Conservation (phyloP, 306 rosid genomes). For the Cicer chorassanicum region DNA sequence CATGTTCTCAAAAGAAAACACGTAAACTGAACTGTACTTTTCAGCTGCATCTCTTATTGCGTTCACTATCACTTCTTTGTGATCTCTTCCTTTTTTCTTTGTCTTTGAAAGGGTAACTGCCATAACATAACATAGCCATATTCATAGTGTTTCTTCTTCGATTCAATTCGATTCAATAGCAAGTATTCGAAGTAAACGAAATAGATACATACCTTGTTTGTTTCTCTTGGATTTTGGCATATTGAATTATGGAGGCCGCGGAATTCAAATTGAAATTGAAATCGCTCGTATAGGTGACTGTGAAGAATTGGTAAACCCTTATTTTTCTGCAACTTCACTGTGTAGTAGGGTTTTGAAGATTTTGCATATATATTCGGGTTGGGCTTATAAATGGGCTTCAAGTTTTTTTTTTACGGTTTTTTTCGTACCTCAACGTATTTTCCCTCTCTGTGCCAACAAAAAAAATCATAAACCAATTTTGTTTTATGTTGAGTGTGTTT, state of each 20-base stretch:
- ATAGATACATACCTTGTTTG: conserved; percentile 51
- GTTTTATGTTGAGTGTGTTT: too few relatives aligned
- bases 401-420: too few relatives aligned
- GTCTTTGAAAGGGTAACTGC: conserved; percentile 95
- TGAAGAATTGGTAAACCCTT: not conserved
- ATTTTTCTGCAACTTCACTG: too few relatives aligned
- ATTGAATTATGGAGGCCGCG: conserved; percentile 3
- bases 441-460: too few relatives aligned
- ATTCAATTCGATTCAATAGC: not conserved
- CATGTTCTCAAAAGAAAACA: conserved; percentile 89
- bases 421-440: too few relatives aligned
- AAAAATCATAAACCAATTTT: too few relatives aligned
- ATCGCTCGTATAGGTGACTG: not conserved
- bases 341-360: too few relatives aligned
- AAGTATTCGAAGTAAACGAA: not conserved
- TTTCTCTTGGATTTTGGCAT: conserved; percentile 84
- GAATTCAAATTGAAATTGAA: too few relatives aligned
- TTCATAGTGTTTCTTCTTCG: not conserved
- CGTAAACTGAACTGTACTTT: conserved; percentile 65
- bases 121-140: not conserved
- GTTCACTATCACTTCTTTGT: conserved; percentile 71
- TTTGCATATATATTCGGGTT: too few relatives aligned
- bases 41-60: conserved; percentile 75
- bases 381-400: too few relatives aligned
- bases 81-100: conserved; percentile 86